Conservation (phyloP, 176 grass and related monocot species). For the Musa troglodytarum region DNA sequence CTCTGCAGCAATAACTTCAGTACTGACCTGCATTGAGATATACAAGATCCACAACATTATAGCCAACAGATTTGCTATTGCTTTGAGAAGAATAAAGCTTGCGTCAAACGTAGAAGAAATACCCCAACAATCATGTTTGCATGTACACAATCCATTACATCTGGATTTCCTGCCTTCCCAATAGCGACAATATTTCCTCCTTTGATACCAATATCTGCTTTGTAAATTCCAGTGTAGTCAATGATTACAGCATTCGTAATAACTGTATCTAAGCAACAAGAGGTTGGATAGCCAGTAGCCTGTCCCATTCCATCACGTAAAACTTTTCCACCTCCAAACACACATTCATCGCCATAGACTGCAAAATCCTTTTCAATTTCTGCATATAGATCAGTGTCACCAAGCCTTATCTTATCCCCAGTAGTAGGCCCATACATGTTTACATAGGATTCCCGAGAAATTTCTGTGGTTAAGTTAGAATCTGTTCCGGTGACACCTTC, state of each 20-base stretch:
- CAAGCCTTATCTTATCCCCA: conserved; percentile 93
- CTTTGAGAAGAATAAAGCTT: not conserved
- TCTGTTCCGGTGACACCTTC: conserved; percentile 66
- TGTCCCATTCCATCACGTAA: conserved; percentile 96
- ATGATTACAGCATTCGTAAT: conserved; percentile 92
- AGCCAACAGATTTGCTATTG: not conserved
- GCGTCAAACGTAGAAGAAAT: conserved; percentile 6
- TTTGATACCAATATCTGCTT: conserved; percentile 96
- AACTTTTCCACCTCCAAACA: conserved; percentile 96
- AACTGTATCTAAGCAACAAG: conserved; percentile 67
- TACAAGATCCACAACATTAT: conserved; percentile 1
- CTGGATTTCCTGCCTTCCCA: conserved; percentile 93
- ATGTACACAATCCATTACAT: conserved; percentile 80
- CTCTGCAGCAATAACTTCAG: conserved; percentile 89
- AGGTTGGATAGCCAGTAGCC: conserved; percentile 41
- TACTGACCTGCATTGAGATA: conserved; percentile 57
- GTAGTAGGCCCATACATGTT: conserved; percentile 96
- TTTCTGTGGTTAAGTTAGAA: conserved; percentile 33
- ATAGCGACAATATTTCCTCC: conserved; percentile 53
- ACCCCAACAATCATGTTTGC: conserved; percentile 90
- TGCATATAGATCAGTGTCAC: conserved; percentile 76
- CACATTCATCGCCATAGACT: conserved; percentile 88
- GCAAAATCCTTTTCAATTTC: conserved; percentile 91
- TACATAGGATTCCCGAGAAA: conserved; percentile 74
- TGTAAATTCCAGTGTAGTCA: conserved; percentile 96